Evolutionary conservation across 495 filamentous ascomycete genomes (phyloP).

Genomic region (Amniculicola lignicola): DNA sequence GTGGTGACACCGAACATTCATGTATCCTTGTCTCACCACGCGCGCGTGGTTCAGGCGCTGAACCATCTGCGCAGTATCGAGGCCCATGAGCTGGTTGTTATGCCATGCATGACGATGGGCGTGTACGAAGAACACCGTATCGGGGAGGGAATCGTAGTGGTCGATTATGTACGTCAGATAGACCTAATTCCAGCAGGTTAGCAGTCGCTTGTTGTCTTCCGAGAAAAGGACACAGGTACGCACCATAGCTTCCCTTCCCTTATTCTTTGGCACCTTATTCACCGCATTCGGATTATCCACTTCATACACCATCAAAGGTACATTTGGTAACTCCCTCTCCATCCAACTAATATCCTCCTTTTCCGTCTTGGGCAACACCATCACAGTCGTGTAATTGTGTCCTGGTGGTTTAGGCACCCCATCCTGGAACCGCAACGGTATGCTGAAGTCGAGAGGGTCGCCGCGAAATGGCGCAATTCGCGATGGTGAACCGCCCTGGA

Average conservation of each 20-base stretch:
- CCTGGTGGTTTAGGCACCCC: constrained; percentile 23
- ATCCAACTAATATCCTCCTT: constrained; percentile 34
- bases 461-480: not conserved
- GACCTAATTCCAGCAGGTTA: constrained; percentile 14
- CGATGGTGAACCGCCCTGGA: constrained; percentile 5
- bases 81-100: constrained; percentile 48
- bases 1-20: constrained; percentile 63
- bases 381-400: constrained; percentile 23
- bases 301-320: constrained; percentile 28
- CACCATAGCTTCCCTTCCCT: constrained; percentile 36
- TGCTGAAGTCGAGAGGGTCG: constrained; percentile 32
- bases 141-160: constrained; percentile 33
- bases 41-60: constrained; percentile 52
- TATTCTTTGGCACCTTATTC: constrained; percentile 32
- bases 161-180: constrained; percentile 35
- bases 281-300: constrained; percentile 31
- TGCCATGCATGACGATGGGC: constrained; percentile 35
- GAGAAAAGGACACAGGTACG: no score
- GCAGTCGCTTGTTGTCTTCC: not conserved
- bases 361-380: constrained; percentile 28
- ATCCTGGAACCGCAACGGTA: constrained; percentile 20
- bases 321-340: constrained; percentile 23
- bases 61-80: constrained; percentile 54
- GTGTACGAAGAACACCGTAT: constrained; percentile 33
- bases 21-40: constrained; percentile 57